Percentiles rank a stretch among this genome's conserved stretches.
Evolutionary conservation across 2,329 filamentous ascomycete genomes (phyloP).

Genomic region (Ilyonectria destructans): DNA sequence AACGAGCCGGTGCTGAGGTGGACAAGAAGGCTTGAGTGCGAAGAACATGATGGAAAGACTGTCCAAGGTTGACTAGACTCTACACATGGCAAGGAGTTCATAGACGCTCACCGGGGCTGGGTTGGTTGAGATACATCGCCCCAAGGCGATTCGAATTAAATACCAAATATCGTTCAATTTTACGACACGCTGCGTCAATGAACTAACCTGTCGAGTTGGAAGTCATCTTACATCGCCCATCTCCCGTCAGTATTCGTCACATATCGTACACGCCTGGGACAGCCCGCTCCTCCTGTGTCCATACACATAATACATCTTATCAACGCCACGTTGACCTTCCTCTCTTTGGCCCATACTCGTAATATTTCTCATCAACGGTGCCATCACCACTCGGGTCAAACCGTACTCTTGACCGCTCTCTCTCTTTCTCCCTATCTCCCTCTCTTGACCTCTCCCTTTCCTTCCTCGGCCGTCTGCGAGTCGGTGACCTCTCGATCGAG

Average conservation of each 20-base stretch:
- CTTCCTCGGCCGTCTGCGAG: neutral
- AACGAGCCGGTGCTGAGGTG: constrained; percentile 66
- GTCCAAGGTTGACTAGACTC: neutral
- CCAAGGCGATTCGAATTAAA: neutral
- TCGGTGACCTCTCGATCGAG: neutral
- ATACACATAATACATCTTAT: neutral
- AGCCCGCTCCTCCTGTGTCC: too few relatives aligned
- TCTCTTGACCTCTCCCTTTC: neutral
- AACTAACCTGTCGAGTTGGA: neutral
- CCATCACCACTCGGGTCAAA: neutral
- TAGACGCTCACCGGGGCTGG: neutral
- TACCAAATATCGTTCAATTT: neutral
- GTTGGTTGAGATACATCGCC: neutral
- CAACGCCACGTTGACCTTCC: constrained; percentile 12
- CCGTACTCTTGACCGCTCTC: neutral
- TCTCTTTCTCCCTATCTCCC: neutral
- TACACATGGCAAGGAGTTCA: neutral
- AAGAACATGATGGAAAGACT: neutral
- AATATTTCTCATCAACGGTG: constrained; percentile 24
- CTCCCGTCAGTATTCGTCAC: neutral
- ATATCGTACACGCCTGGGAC: neutral
- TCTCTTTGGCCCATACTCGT: constrained; percentile 28
- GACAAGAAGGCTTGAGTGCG: constrained; percentile 23
- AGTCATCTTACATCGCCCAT: neutral
- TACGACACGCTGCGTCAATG: neutral